Evolutionary conservation across 2,329 filamentous ascomycete species (phyloP).

Genomic region (Penicillium sp.): DNA sequence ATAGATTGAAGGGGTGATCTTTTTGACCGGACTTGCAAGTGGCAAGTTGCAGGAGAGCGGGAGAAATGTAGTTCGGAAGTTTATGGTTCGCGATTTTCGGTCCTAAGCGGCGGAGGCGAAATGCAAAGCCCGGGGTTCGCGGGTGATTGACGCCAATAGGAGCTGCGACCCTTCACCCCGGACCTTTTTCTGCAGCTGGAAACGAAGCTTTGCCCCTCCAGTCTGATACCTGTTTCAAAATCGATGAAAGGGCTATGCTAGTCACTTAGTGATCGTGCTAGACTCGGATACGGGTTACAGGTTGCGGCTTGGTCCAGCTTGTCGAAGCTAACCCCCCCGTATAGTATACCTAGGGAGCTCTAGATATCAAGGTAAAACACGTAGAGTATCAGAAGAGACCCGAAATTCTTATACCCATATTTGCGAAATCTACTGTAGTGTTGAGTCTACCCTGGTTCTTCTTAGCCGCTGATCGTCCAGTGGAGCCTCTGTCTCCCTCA

Average conservation of each 20-base stretch:
- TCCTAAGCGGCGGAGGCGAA: conserved; percentile 7
- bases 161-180: conserved; percentile 6
- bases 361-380: not conserved
- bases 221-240: not conserved
- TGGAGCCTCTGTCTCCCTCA: conserved; percentile 29
- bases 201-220: not conserved
- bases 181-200: not conserved
- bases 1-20: not conserved
- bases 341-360: not conserved
- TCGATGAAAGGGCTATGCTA: not conserved
- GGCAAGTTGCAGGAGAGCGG: not conserved
- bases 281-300: not conserved
- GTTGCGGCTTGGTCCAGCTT: not conserved
- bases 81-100: conserved; percentile 9
- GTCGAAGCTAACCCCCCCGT: not conserved
- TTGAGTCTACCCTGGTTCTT: conserved; percentile 24
- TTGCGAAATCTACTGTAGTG: conserved; percentile 2
- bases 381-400: not conserved
- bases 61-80: not conserved
- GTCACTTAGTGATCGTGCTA: not conserved
- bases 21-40: not conserved
- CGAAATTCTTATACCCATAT: no score
- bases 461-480: conserved; percentile 34
- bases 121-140: conserved; percentile 3
- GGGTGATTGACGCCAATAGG: conserved; percentile 12